Conservation (phyloP, 805 yeast species). For the Candida ipomoeae region DNA sequence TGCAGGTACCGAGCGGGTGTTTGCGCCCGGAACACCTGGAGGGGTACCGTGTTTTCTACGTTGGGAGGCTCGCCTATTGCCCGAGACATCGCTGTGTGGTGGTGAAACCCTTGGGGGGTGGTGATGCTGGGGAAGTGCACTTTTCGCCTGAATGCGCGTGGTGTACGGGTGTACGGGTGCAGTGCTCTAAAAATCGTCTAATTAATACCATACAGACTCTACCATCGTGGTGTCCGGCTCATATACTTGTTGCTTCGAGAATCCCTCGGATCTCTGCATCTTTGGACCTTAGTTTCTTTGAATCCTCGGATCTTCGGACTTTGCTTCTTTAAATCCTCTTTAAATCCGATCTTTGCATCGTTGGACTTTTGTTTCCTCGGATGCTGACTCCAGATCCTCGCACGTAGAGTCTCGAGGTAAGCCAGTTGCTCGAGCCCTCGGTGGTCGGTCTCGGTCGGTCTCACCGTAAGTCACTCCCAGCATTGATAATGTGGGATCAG, state of each 20-base stretch:
- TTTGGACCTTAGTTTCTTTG: no score
- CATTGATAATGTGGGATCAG: background rate
- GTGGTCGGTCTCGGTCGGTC: no score
- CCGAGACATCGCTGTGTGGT: slow-evolving; percentile 3
- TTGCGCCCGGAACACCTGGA: slow-evolving; percentile 29
- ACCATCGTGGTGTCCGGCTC: background rate
- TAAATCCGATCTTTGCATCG: no score
- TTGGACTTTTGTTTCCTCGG: no score
- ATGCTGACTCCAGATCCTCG: no score
- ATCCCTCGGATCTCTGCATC: no score
- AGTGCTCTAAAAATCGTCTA: background rate
- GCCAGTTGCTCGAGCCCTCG: no score
- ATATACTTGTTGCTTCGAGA: no score
- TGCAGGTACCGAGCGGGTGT: slow-evolving; percentile 38
- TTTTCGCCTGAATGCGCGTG: slow-evolving; percentile 5
- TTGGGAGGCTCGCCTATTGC: slow-evolving; percentile 30
- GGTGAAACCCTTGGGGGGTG: background rate
- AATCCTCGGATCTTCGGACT: no score
- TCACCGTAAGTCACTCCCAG: no score
- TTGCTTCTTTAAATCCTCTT: no score
- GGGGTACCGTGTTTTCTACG: slow-evolving; percentile 38
- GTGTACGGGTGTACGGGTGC: background rate
- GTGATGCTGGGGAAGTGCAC: background rate
- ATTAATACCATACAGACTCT: background rate
- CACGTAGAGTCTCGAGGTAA: no score